A percentile compares a stretch with the other conserved stretches of the same genome.
These are phyloP conservation scores for Chalciporus pseudorubinellus DNA, from an alignment of 768 basidiomycete genomes.

Conservation along the genomic window DNA sequence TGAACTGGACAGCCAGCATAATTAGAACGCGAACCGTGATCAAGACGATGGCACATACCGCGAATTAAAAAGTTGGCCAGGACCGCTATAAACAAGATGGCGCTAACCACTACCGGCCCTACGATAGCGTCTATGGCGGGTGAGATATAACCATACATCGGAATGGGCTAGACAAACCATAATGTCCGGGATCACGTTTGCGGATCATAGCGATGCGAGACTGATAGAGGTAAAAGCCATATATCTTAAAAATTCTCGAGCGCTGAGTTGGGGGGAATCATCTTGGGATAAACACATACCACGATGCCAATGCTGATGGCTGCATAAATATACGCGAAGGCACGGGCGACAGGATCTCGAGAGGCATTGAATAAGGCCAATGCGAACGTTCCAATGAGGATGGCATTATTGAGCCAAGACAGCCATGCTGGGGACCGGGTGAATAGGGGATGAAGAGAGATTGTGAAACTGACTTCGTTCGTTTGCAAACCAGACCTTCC, in stretches of 20 bases:
- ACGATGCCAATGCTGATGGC: slow-evolving; percentile 70
- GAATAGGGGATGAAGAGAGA: not conserved
- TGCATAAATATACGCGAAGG: slow-evolving; percentile 84
- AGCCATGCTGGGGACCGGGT: slow-evolving; percentile 70
- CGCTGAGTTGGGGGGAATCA: not conserved
- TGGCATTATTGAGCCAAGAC: slow-evolving; percentile 82
- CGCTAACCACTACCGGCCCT: slow-evolving; percentile 83
- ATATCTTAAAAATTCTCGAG: slow-evolving; percentile 47
- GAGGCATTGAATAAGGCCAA: slow-evolving; percentile 89
- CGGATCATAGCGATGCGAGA: slow-evolving; percentile 88
- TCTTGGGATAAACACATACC: slow-evolving; percentile 32
- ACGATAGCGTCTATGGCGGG: slow-evolving; percentile 70
- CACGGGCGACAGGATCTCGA: slow-evolving; percentile 55
- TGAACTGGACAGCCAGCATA: slow-evolving; percentile 40
- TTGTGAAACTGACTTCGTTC: slow-evolving; percentile 65
- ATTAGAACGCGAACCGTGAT: slow-evolving; percentile 2
- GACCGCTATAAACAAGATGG: slow-evolving; percentile 82
- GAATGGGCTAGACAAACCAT: no score
- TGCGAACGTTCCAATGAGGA: slow-evolving; percentile 82
- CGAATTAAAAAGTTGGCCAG: slow-evolving; percentile 86
- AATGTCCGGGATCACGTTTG: slow-evolving; percentile 81
- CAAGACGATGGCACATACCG: slow-evolving; percentile 46
- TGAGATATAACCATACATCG: no score
- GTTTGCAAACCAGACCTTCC: slow-evolving; percentile 97
- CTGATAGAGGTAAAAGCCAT: slow-evolving; percentile 86